Evolutionary conservation across 345 rosid species (phyloP), one percentile per base, ranked within the genome.

Genomic region (Psidium friedrichsthalianum): DNA sequence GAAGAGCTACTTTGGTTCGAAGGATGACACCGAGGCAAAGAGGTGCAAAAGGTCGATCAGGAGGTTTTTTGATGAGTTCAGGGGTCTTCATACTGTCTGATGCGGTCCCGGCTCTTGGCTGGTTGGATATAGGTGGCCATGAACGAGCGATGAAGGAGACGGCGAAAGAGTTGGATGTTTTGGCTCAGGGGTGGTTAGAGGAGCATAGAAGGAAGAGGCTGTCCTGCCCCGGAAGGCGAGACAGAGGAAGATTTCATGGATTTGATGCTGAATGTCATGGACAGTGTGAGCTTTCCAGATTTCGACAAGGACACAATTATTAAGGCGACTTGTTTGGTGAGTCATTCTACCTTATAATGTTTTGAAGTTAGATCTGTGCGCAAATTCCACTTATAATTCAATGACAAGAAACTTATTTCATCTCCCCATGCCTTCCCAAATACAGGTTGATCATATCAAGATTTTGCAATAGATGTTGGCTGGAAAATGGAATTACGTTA

Each of bases 221-320:
- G 51, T 49, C 36, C 59, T 56, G 56, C 57, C 88, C 88, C 24
- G 82, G 82, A 8, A 8, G 16, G 25, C 2, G 80, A 86, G 42
- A 40, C 84, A 52, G 88, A 88, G 27, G 42, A 84, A 54, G 94
- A 90, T 87, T 89, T 92, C 91, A 78, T 90, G 86, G 91, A 90
- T 85, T 88, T 85, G 61, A 86, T 91, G 90, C 85, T 92, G 51
- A 80, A 56, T 59, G 82, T 86, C 84, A 55, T 84, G 24, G 92
- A 89, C 11, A 85, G 85, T 15, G 24, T 51, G 29, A 14, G n/a
- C 3, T 27, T 89, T 64, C 52, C 87, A 22, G 56, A 44, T n/a
- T 88, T 51, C 5, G 83, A 89, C 3, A 85, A 59, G 3, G 90
- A 91, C n/a, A 89, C 91, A 53, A 82, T 88, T 22, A 84, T 53